Conservation (phyloP, 768 basidiomycete species). For the Boletus tomentosulus region DNA sequence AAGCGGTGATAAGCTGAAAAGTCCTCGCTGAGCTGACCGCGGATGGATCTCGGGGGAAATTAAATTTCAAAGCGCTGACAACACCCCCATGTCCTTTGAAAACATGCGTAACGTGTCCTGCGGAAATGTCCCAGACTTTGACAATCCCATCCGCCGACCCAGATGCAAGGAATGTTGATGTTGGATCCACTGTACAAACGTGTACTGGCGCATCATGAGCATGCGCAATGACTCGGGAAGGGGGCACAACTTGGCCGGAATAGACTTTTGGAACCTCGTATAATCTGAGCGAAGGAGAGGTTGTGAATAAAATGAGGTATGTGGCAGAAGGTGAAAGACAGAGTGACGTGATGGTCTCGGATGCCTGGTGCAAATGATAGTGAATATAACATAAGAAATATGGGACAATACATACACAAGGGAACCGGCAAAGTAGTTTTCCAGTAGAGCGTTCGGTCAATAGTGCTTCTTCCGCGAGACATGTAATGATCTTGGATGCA, state of each 20-base stretch:
- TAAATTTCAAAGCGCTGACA: conserved; percentile 85
- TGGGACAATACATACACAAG: conserved; percentile 57
- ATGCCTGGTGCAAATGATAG: conserved; percentile 55
- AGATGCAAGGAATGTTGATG: conserved; percentile 87
- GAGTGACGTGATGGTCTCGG: conserved; percentile 78
- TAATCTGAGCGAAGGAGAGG: conserved; percentile 75
- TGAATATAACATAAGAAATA: background rate
- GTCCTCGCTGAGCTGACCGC: conserved; percentile 42
- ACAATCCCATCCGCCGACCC: conserved; percentile 96
- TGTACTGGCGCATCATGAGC: conserved; percentile 95
- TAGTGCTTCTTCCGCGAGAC: conserved; percentile 81
- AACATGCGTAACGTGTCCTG: conserved; percentile 88
- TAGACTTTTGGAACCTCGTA: conserved; percentile 67
- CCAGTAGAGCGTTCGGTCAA: conserved; percentile 79
- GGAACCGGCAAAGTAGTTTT: conserved; percentile 71
- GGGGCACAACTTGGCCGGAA: conserved; percentile 51
- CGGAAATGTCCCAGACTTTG: conserved; percentile 91
- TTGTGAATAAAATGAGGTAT: conserved; percentile 76
- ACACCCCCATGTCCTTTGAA: conserved; percentile 98
- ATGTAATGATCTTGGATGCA: conserved; percentile 77
- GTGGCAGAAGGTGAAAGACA: conserved; percentile 73
- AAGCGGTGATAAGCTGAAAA: conserved; percentile 86
- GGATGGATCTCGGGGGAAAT: conserved; percentile 63
- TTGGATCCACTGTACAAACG: conserved; percentile 78
- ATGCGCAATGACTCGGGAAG: conserved; percentile 70